Evolutionary conservation across 2,329 filamentous ascomycete genomes (phyloP).

Genomic region (Colletotrichum caudatum): DNA sequence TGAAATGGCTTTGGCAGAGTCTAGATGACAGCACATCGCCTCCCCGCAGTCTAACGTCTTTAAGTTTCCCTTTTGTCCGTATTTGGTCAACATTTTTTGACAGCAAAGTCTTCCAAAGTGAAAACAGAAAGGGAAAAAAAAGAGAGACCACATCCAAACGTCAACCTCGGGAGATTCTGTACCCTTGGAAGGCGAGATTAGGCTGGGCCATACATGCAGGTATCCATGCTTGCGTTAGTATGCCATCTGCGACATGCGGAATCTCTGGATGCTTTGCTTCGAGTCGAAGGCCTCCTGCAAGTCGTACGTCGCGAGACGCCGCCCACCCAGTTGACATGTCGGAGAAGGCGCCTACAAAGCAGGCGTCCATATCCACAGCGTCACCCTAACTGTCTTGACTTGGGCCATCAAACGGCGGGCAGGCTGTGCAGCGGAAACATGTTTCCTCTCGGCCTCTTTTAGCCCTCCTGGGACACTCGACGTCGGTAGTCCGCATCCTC

Average conservation of each 20-base stretch:
- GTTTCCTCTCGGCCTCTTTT: slow-evolving; percentile 18
- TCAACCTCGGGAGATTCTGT: neutral
- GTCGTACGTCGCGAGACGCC: slow-evolving; percentile 1
- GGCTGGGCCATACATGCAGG: neutral
- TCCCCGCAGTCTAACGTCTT: neutral
- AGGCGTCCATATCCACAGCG: neutral
- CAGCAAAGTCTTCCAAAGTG: neutral
- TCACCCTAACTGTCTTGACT: neutral
- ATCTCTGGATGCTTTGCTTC: slow-evolving; percentile 6
- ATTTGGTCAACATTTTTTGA: neutral
- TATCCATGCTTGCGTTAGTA: neutral
- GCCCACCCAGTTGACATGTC: neutral
- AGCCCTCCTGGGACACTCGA: slow-evolving; percentile 27
- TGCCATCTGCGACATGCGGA: slow-evolving; percentile 1
- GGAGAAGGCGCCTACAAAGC: neutral
- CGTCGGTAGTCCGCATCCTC: slow-evolving; percentile 27
- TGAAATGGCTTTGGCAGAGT: slow-evolving; percentile 24
- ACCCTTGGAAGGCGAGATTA: neutral
- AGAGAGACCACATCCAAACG: neutral
- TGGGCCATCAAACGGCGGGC: slow-evolving; percentile 1
- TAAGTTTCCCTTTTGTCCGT: neutral
- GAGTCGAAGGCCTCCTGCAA: neutral
- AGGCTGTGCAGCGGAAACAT: slow-evolving; percentile 19
- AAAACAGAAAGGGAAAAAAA: neutral
- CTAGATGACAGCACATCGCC: slow-evolving; percentile 19